Conservation (phyloP, 805 yeast species). For the Lachancea thermotolerans region DNA sequence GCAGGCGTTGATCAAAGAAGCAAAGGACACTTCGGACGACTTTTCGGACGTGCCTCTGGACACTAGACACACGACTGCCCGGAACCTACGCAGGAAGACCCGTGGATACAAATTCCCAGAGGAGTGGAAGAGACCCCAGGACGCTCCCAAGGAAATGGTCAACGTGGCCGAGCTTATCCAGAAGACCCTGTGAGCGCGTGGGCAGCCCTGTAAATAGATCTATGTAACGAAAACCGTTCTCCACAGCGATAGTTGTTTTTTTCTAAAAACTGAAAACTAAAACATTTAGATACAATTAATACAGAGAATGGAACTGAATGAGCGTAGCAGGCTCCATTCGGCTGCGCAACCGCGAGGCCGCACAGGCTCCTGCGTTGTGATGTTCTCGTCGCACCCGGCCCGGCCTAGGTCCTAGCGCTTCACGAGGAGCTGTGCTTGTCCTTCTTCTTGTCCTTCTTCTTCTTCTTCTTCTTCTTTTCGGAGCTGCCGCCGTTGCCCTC, state of each 20-base stretch:
- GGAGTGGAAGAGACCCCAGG: conserved; percentile 70
- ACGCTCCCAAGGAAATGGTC: conserved; percentile 47
- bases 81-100: conserved; percentile 36
- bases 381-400: background rate
- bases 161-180: conserved; percentile 15
- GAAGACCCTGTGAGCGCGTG: conserved; percentile 7
- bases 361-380: background rate
- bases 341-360: too few species aligned
- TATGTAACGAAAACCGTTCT: too few species aligned
- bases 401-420: background rate
- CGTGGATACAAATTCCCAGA: conserved; percentile 56
- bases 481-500: conserved; percentile 26
- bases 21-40: conserved; percentile 55
- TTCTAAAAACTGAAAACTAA: background rate
- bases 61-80: conserved; percentile 55
- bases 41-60: conserved; percentile 80
- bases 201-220: conserved; percentile 1
- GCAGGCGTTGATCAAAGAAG: conserved; percentile 51
- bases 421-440: conserved; percentile 19
- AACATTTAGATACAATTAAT: background rate
- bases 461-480: conserved; percentile 42
- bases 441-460: conserved; percentile 49
- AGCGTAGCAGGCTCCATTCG: too few species aligned
- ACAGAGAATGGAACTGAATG: background rate
- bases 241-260: too few species aligned